Evolutionary conservation across 2,329 filamentous ascomycete species (phyloP).

Genomic region (Ophiostoma sp.): DNA sequence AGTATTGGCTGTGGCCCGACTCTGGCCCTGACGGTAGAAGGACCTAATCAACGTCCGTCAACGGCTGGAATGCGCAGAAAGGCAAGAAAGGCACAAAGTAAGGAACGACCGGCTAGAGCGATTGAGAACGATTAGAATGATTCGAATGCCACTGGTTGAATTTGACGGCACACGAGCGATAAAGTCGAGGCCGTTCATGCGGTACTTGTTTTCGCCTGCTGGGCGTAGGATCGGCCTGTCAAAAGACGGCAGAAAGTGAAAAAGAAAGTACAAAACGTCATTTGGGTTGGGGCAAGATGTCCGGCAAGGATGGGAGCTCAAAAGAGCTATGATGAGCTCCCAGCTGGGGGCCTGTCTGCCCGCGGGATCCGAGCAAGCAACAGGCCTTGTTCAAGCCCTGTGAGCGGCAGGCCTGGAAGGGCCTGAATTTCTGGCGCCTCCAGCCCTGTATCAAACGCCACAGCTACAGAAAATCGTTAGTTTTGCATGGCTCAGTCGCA

Average conservation of each 20-base stretch:
- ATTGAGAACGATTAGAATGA: no score
- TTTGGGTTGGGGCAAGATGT: neutral
- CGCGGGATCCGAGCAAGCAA: neutral
- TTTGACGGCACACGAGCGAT: neutral
- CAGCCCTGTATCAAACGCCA: neutral
- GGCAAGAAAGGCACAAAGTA: no score
- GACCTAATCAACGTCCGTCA: neutral
- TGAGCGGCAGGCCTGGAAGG: neutral
- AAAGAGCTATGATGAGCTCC: neutral
- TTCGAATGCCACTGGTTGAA: neutral
- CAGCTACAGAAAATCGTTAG: neutral
- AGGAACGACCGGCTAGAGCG: neutral
- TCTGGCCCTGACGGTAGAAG: neutral
- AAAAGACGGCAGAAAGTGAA: neutral
- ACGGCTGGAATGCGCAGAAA: no score
- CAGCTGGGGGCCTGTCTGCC: neutral
- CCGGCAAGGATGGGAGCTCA: conserved; percentile 12
- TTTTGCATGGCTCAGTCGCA: neutral
- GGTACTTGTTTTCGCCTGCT: neutral
- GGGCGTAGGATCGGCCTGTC: neutral
- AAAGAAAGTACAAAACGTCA: conserved; percentile 2
- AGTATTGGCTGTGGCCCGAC: no score
- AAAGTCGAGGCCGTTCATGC: neutral
- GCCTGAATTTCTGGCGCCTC: neutral
- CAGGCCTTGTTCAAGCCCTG: neutral